These are phyloP conservation scores for Aspergillus tamarii DNA, from an alignment of 2,329 filamentous ascomycete species.

Conservation along the genomic window DNA sequence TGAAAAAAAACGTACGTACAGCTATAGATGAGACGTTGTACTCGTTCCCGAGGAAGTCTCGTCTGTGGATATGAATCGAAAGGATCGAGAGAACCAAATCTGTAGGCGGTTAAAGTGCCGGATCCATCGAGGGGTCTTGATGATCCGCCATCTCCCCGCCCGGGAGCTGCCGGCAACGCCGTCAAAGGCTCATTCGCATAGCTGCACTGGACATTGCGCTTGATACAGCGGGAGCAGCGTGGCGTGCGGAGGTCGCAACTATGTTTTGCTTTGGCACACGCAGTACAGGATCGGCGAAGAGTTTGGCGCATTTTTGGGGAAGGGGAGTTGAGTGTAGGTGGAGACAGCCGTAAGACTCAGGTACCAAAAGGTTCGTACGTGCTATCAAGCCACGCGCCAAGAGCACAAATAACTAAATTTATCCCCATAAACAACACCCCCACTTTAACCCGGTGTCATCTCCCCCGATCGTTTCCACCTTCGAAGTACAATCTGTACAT, in stretches of 20 bases:
- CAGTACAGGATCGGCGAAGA: conserved; percentile 60
- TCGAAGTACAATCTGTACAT: background rate
- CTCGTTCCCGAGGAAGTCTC: conserved; percentile 53
- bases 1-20: conserved; percentile 45
- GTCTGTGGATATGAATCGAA: conserved; percentile 62
- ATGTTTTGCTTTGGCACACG: conserved; percentile 60
- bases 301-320: conserved; percentile 53
- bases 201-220: conserved; percentile 51
- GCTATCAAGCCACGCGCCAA: background rate
- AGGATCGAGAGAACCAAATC: conserved; percentile 52
- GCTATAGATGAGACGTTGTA: conserved; percentile 60
- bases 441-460: background rate
- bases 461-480: too few species aligned
- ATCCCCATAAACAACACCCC: too few species aligned
- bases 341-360: background rate
- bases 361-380: background rate
- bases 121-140: conserved; percentile 7
- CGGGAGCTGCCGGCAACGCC: conserved; percentile 21
- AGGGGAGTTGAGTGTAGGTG: conserved; percentile 2
- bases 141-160: conserved; percentile 12
- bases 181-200: conserved; percentile 60
- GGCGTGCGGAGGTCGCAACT: conserved; percentile 60
- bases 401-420: background rate
- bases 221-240: conserved; percentile 58
- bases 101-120: conserved; percentile 29